Conservation (phyloP, 768 basidiomycete species). For the Royoungia palumana region DNA sequence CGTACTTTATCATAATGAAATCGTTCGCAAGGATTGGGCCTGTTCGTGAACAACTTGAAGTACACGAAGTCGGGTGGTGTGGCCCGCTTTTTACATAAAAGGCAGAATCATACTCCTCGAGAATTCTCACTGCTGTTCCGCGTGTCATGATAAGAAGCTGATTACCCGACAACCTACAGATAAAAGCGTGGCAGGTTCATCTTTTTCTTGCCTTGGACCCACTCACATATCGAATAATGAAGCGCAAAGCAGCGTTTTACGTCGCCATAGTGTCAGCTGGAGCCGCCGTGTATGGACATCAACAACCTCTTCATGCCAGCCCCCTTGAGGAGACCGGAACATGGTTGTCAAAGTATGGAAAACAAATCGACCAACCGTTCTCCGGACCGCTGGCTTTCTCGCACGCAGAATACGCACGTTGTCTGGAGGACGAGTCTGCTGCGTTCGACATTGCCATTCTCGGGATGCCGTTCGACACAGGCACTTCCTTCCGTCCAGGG, state of each 20-base stretch:
- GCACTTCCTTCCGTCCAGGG: conserved; percentile 52
- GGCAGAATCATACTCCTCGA: no score
- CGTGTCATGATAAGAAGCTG: not conserved
- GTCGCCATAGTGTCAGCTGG: not conserved
- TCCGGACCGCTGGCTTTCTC: conserved; percentile 82
- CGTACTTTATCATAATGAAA: conserved; percentile 8
- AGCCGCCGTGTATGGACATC: conserved; percentile 1
- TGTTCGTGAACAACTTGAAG: no score
- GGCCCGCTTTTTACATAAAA: no score
- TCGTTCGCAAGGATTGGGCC: no score
- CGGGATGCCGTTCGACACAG: conserved; percentile 79
- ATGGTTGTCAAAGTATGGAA: conserved; percentile 75
- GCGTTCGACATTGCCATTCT: conserved; percentile 63
- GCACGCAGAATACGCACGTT: conserved; percentile 60
- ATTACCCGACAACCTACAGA: no score
- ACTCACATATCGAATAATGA: conserved; percentile 11
- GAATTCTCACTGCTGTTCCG: not conserved
- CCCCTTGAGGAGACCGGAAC: conserved; percentile 30
- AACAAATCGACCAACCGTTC: conserved; percentile 69
- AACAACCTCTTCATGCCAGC: conserved; percentile 14
- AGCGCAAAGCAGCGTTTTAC: not conserved
- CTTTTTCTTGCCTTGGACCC: no score
- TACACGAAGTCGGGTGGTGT: no score
- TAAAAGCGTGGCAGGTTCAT: not conserved
- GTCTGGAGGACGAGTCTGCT: conserved; percentile 20